Percentiles rank a stretch among this genome's conserved stretches.
Conservation (phyloP, 352 stramenopile genomes). For the Phytophthora hybrid region DNA sequence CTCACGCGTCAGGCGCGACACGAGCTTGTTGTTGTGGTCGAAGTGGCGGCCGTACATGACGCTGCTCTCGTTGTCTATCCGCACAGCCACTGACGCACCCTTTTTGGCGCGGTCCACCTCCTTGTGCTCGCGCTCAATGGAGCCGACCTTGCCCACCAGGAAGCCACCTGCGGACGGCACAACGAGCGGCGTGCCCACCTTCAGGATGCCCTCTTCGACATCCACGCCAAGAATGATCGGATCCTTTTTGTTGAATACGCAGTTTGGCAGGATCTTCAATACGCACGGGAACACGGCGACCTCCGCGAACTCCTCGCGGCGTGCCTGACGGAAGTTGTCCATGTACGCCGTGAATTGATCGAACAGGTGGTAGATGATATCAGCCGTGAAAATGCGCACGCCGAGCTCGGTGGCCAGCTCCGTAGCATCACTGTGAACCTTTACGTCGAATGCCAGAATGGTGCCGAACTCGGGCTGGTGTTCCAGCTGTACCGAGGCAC, state of each 20-base stretch:
- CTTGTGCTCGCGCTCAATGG: conserved; percentile 97
- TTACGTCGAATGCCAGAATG: conserved; percentile 99
- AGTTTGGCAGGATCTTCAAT: conserved; percentile 97
- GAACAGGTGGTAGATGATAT: conserved; percentile 99
- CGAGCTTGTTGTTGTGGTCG: conserved; percentile 92
- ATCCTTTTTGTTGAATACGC: conserved; percentile 99
- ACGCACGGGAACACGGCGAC: conserved; percentile 96
- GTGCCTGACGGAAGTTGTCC: conserved; percentile 93
- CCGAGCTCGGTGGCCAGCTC: conserved; percentile 92
- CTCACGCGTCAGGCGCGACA: conserved; percentile 87
- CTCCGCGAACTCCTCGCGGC: conserved; percentile 92
- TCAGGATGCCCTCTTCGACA: conserved; percentile 97
- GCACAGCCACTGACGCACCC: conserved; percentile 94
- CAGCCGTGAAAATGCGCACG: conserved; percentile 99
- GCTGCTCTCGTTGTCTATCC: conserved; percentile 96
- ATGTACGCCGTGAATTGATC: conserved; percentile 99
- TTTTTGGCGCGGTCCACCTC: conserved; percentile 96
- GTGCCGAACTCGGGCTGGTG: conserved; percentile 97
- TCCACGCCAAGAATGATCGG: conserved; percentile 99
- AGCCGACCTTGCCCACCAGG: conserved; percentile 95
- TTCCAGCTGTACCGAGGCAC: conserved; percentile 98
- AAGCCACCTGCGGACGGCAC: conserved; percentile 77
- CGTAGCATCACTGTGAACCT: conserved; percentile 95
- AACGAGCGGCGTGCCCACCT: conserved; percentile 97
- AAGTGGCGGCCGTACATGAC: conserved; percentile 99